Conservation (phyloP, 2,329 filamentous ascomycete genomes). For the Colletotrichum shisoi region DNA sequence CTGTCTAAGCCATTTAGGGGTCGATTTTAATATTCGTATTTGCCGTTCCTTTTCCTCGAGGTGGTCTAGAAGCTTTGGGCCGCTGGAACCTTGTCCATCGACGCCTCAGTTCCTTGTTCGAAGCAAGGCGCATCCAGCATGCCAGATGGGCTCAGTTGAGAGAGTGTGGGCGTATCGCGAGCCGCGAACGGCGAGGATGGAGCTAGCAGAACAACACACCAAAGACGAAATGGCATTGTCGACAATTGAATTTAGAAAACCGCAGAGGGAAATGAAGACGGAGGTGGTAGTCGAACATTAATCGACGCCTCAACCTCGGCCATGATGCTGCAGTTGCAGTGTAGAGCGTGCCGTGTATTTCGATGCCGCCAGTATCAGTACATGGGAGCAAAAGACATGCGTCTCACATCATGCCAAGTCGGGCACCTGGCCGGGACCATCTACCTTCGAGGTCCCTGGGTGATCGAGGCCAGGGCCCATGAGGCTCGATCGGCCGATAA, state of each 20-base stretch:
- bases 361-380: neutral
- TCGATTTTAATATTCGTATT: too few species aligned
- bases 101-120: neutral
- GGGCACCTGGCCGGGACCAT: neutral
- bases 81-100: slow-evolving; percentile 15
- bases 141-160: neutral
- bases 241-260: too few species aligned
- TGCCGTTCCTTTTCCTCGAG: too few species aligned
- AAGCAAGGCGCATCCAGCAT: neutral
- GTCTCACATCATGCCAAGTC: slow-evolving; percentile 11
- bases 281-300: too few species aligned
- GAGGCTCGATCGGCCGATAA: neutral
- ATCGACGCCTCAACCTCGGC: too few species aligned
- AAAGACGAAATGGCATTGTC: neutral
- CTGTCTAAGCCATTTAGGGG: neutral
- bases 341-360: too few species aligned
- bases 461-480: neutral
- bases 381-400: neutral
- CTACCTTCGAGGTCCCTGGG: neutral
- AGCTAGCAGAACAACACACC: neutral
- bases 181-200: neutral
- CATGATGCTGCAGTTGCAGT: too few species aligned
- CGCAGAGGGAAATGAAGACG: too few species aligned
- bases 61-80: slow-evolving; percentile 21
- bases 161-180: neutral